These are phyloP conservation scores for Hortiboletus campestris DNA, from an alignment of 768 basidiomycete species.

Conservation along the genomic window DNA sequence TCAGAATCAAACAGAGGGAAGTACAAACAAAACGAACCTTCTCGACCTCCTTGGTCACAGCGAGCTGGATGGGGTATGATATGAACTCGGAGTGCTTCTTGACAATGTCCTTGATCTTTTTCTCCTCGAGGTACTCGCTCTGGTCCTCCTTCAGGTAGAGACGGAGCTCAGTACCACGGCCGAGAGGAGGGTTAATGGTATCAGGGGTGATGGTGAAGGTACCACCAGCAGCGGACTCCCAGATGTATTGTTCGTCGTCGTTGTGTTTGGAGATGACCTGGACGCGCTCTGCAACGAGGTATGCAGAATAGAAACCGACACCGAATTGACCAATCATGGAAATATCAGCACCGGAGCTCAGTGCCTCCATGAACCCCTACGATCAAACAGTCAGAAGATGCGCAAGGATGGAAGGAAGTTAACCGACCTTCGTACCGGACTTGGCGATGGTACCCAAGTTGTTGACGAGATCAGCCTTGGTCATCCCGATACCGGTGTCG, in stretches of 20 bases:
- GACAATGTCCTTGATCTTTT: constrained; percentile 98
- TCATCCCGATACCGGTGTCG: constrained; percentile 99
- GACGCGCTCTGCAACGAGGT: constrained; percentile 98
- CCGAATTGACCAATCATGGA: constrained; percentile 99
- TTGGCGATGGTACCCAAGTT: constrained; percentile 96
- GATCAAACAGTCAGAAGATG: constrained; percentile 6
- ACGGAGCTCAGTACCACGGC: constrained; percentile 90
- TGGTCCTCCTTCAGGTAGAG: constrained; percentile 98
- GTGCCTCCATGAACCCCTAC: constrained; percentile 99
- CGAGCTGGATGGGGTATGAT: constrained; percentile 98
- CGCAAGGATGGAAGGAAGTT: neutral
- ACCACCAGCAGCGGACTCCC: constrained; percentile 99
- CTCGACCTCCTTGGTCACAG: constrained; percentile 98
- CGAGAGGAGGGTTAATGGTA: constrained; percentile 83
- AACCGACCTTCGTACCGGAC: constrained; percentile 82
- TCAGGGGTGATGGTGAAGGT: constrained; percentile 99
- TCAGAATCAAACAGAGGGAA: neutral
- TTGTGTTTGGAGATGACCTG: constrained; percentile 99
- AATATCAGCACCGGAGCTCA: constrained; percentile 84
- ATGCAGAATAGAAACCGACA: constrained; percentile 99
- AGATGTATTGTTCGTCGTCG: constrained; percentile 99
- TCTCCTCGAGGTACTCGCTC: constrained; percentile 98
- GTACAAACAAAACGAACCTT: constrained; percentile 58
- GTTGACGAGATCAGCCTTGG: constrained; percentile 99
- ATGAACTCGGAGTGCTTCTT: constrained; percentile 99